A percentile compares a stretch with the other conserved stretches of the same genome.
Conservation (phyloP, 805 yeast species). For the Isabelozyma rhagii region DNA sequence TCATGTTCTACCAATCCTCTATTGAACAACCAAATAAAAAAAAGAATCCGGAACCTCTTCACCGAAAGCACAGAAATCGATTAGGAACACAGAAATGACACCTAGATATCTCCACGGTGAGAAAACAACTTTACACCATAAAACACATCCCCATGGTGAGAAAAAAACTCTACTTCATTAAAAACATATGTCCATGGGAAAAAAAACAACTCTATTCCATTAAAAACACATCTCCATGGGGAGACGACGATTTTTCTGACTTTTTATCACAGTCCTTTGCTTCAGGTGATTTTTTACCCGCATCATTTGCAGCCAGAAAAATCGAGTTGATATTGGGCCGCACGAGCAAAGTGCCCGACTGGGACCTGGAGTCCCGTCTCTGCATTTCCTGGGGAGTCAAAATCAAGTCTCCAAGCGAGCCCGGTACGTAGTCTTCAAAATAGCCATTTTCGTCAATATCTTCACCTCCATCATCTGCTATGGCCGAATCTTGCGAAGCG, state of each 20-base stretch:
- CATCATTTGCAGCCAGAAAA: constrained; percentile 2
- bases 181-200: constrained; percentile 30
- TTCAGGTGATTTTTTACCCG: constrained; percentile 1
- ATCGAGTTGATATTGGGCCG: constrained; percentile 25
- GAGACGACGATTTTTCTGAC: background rate
- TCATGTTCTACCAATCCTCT: too few species aligned
- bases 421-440: constrained; percentile 75
- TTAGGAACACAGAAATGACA: too few species aligned
- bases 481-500: constrained; percentile 13
- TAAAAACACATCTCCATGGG: constrained; percentile 33
- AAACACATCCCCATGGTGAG: constrained; percentile 30
- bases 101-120: too few species aligned
- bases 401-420: constrained; percentile 67
- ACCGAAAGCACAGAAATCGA: too few species aligned
- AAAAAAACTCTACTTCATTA: constrained; percentile 28
- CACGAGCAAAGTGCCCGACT: constrained; percentile 38
- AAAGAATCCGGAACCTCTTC: too few species aligned
- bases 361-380: constrained; percentile 64
- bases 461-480: constrained; percentile 35
- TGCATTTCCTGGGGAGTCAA: constrained; percentile 76
- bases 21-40: too few species aligned
- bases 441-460: constrained; percentile 18
- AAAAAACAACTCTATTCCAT: constrained; percentile 26
- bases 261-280: constrained; percentile 1
- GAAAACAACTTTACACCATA: background rate